These are phyloP conservation scores for Trypanosoma lewisi DNA, from an alignment of 208 protist genomes.

Conservation along the genomic window DNA sequence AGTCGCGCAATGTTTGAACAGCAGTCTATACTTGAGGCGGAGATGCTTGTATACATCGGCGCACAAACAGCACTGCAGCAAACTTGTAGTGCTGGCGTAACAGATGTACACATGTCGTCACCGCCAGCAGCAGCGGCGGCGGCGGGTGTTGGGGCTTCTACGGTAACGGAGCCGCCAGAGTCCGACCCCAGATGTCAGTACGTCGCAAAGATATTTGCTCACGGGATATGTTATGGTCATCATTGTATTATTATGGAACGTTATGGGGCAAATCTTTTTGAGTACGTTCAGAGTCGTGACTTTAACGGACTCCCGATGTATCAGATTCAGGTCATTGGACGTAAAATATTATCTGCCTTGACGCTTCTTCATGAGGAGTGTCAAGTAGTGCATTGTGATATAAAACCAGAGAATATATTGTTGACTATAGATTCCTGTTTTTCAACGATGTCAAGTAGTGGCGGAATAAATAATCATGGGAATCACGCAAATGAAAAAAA, in stretches of 20 bases:
- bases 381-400: slow-evolving; percentile 96
- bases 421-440: slow-evolving; percentile 64
- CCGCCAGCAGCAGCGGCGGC: no score
- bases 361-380: slow-evolving; percentile 83
- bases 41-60: slow-evolving; percentile 85
- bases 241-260: slow-evolving; percentile 92
- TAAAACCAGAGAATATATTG: slow-evolving; percentile 95
- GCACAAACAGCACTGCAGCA: slow-evolving; percentile 34
- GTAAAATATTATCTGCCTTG: slow-evolving; percentile 93
- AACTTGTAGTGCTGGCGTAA: neutral
- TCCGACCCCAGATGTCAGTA: slow-evolving; percentile 57
- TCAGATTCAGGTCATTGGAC: slow-evolving; percentile 79
- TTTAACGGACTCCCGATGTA: slow-evolving; percentile 83
- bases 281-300: slow-evolving; percentile 75
- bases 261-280: slow-evolving; percentile 91
- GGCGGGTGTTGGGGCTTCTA: neutral
- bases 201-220: slow-evolving; percentile 67
- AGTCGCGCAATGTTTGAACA: slow-evolving; percentile 67
- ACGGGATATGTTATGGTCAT: slow-evolving; percentile 79
- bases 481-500: neutral
- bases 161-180: slow-evolving; percentile 33
- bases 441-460: no score
- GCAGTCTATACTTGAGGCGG: slow-evolving; percentile 79
- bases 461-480: no score
- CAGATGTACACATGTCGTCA: no score